phyloP scores from a whole-genome alignment of 1,284 basidiomycete genomes.

The Boletus semigastroideus region DNA sequence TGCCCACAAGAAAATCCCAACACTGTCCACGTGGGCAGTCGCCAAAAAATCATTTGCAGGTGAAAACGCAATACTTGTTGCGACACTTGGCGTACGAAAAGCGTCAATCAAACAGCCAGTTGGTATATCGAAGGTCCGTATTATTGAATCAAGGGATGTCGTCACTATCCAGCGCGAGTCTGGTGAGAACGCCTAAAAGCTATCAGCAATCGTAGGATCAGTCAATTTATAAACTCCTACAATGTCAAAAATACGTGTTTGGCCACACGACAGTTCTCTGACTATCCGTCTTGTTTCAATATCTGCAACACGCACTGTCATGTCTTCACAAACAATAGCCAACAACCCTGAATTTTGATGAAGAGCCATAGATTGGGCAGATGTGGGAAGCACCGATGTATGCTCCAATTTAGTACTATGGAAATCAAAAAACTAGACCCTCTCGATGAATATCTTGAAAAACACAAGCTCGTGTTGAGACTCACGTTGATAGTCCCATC shows the following conservation, averaged over 20 bases:
- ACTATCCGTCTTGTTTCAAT: slow-evolving; percentile 89
- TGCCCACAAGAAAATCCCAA: slow-evolving; percentile 95
- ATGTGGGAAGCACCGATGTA: slow-evolving; percentile 66
- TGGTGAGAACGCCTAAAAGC: slow-evolving; percentile 78
- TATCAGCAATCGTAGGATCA: slow-evolving; percentile 6
- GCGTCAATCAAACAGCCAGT: slow-evolving; percentile 91
- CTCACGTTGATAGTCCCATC: slow-evolving; percentile 88
- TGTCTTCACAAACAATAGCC: slow-evolving; percentile 84
- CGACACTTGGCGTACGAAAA: slow-evolving; percentile 87
- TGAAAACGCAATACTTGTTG: slow-evolving; percentile 90
- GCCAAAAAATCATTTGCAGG: slow-evolving; percentile 96
- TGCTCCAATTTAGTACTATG: slow-evolving; percentile 75
- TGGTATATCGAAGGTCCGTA: slow-evolving; percentile 96
- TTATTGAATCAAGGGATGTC: slow-evolving; percentile 86
- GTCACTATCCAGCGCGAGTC: slow-evolving; percentile 93
- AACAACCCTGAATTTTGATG: slow-evolving; percentile 89
- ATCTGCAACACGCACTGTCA: slow-evolving; percentile 83
- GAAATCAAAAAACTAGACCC: slow-evolving; percentile 90
- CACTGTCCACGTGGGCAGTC: slow-evolving; percentile 90
- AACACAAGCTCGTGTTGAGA: slow-evolving; percentile 12
- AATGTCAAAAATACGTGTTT: slow-evolving; percentile 80
- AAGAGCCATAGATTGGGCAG: slow-evolving; percentile 70
- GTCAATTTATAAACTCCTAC: slow-evolving; percentile 43
- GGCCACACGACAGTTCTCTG: slow-evolving; percentile 74
- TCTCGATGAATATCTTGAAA: slow-evolving; percentile 6